A percentile compares a stretch with the other conserved stretches of the same genome.
These are phyloP conservation scores for Dipodascus albidus DNA, from an alignment of 805 yeast genomes.

Conservation along the genomic window DNA sequence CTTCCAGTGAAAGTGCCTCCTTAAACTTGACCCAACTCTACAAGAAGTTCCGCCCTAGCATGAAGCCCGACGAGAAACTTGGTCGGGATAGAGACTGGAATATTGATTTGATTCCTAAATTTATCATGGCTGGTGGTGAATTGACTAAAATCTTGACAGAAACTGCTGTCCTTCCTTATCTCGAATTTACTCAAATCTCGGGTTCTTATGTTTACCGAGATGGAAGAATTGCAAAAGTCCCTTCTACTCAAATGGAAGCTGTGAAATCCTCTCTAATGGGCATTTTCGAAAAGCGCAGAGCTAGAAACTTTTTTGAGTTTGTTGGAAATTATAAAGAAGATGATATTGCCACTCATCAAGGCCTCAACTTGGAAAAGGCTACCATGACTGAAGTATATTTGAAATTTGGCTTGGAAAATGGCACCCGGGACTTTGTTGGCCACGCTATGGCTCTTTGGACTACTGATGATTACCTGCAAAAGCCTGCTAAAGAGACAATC, in stretches of 20 bases:
- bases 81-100: slow-evolving; percentile 98
- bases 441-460: slow-evolving; percentile 98
- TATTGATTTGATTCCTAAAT: slow-evolving; percentile 92
- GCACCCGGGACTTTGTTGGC: slow-evolving; percentile 93
- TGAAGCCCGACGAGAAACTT: slow-evolving; percentile 52
- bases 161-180: slow-evolving; percentile 90
- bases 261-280: slow-evolving; percentile 89
- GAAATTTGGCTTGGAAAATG: slow-evolving; percentile 82
- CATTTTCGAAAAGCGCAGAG: slow-evolving; percentile 87
- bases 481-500: slow-evolving; percentile 86
- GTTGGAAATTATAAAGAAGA: slow-evolving; percentile 75
- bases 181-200: slow-evolving; percentile 93
- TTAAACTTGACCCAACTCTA: slow-evolving; percentile 40
- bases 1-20: slow-evolving; percentile 25
- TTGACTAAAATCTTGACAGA: slow-evolving; percentile 89
- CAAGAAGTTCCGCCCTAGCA: slow-evolving; percentile 76
- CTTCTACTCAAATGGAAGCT: slow-evolving; percentile 86
- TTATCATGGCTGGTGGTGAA: slow-evolving; percentile 95
- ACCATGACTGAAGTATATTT: slow-evolving; percentile 87
- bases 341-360: slow-evolving; percentile 70
- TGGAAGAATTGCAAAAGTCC: slow-evolving; percentile 90
- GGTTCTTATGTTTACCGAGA: slow-evolving; percentile 89
- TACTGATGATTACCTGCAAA: slow-evolving; percentile 75
- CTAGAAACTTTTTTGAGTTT: slow-evolving; percentile 84
- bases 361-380: slow-evolving; percentile 66